A percentile compares a stretch with the other conserved stretches of the same genome.
Conservation (phyloP, 371 early-diverging fungal genomes). For the Capillidium rhysosporum region DNA sequence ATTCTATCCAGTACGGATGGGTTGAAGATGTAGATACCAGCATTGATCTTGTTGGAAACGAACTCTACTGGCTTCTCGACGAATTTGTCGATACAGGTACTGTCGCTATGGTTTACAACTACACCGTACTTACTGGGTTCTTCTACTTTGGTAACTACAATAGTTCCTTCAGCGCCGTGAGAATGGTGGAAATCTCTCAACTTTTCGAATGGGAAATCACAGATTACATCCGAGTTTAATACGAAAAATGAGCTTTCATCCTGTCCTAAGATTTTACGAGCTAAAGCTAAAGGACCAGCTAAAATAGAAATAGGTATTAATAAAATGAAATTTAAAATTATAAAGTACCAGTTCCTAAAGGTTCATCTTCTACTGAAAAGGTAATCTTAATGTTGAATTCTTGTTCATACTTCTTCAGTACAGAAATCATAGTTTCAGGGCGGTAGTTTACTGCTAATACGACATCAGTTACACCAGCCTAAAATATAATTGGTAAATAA, state of each 20-base stretch:
- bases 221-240: conserved; percentile 97
- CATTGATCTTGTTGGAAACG: conserved; percentile 95
- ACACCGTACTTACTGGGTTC: conserved; percentile 98
- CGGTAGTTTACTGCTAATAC: conserved; percentile 98
- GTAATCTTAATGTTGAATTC: conserved; percentile 80
- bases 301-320: conserved; percentile 4
- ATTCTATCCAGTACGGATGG: conserved; percentile 85
- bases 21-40: conserved; percentile 96
- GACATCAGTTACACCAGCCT: conserved; percentile 94
- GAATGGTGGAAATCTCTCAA: conserved; percentile 66
- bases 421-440: conserved; percentile 84
- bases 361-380: conserved; percentile 92
- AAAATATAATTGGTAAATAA: conserved; percentile 2
- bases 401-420: conserved; percentile 68
- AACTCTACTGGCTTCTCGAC: conserved; percentile 96
- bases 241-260: conserved; percentile 94
- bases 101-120: conserved; percentile 50
- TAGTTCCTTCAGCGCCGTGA: conserved; percentile 86
- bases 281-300: conserved; percentile 91
- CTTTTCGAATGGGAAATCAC: conserved; percentile 89
- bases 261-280: conserved; percentile 71
- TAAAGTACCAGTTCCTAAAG: conserved; percentile 71
- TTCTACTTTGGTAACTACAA: conserved; percentile 91
- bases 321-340: background rate
- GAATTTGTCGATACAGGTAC: conserved; percentile 71